phyloP scores from a whole-genome alignment of 1,139 yeast genomes.

The Suhomyces ambrosiae region DNA sequence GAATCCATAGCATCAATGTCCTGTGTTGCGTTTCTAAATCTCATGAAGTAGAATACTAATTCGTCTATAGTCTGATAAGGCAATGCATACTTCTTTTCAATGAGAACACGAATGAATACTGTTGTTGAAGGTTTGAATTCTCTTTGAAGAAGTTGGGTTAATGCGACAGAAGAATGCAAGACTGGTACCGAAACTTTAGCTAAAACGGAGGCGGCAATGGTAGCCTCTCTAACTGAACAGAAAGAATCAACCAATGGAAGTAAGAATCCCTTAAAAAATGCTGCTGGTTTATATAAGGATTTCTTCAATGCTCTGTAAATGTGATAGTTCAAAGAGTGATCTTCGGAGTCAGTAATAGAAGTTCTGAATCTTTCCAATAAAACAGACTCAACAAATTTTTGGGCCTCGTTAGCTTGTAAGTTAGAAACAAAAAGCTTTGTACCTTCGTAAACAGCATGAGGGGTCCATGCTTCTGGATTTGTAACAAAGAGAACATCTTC shows the following conservation, averaged over 20 bases:
- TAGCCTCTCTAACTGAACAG: constrained; percentile 90
- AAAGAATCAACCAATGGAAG: constrained; percentile 85
- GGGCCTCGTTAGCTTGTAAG: constrained; percentile 84
- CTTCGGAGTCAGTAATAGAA: constrained; percentile 77
- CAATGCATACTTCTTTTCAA: constrained; percentile 93
- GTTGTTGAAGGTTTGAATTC: constrained; percentile 89
- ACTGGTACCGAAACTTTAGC: constrained; percentile 91
- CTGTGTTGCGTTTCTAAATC: constrained; percentile 65
- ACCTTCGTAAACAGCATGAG: constrained; percentile 95
- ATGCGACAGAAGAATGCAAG: constrained; percentile 93
- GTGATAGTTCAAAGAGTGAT: constrained; percentile 78
- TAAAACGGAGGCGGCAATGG: constrained; percentile 90
- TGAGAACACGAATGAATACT: constrained; percentile 81
- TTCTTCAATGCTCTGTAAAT: constrained; percentile 89
- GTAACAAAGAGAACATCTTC: constrained; percentile 92
- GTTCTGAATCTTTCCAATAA: constrained; percentile 82
- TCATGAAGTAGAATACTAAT: constrained; percentile 91
- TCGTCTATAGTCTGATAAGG: constrained; percentile 97
- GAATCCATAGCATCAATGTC: constrained; percentile 31
- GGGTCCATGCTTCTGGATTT: constrained; percentile 91
- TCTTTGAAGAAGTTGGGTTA: constrained; percentile 78
- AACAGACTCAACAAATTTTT: constrained; percentile 73
- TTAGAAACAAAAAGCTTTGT: constrained; percentile 92
- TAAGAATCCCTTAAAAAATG: constrained; percentile 93
- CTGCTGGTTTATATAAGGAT: constrained; percentile 94